Base-by-base conservation (phyloP, 208 protist genomes). In the Crithidia brevicula region DNA sequence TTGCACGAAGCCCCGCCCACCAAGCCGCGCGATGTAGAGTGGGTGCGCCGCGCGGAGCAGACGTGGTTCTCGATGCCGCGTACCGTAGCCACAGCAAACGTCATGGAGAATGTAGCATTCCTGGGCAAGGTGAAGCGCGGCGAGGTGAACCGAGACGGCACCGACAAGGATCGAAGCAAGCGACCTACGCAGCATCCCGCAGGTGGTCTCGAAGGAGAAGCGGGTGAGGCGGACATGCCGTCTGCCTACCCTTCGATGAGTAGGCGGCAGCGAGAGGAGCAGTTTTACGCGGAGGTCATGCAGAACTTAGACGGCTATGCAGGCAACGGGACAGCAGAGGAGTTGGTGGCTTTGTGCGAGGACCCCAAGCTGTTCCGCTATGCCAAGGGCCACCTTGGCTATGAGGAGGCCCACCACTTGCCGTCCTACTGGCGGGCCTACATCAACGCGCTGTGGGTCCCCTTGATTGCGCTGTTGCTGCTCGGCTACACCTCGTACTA, bases 81-180 rank as follows among this genome's bases (percentile, higher is more conserved):
- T 46, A 62, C 82, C 13, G 38, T 28, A 9, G 81, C 83, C 0
- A 70, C 84, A 8, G 49, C 53, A 3, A 87, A 93, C 67, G 66
- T 89, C 28, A 75, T 93, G 31, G 80, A 82, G 23, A 93, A 93
- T 46, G 77, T 90, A 4, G 45, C 30, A 10, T 81, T 83, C 22
- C 66, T 93, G 10, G 73, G 72, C 16, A 67, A 76, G 30, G 68
- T 93, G n/a, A 63, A 60, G 9, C 50, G 58, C 13, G 77, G 79
- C 2, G 46, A 71, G 42, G 65, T 82, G n/a, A 68, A 81, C 67
- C 71, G 51, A 30, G 47, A 60, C 25, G 68, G 65, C 0, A 60
- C 56, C 22, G 66, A 76, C 50, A 68, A 57, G 15, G 22, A 51
- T 15, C 2, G 40, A 6, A 60, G 40, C 4, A 56, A 38, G 31